Percentiles rank a stretch among this genome's conserved stretches.
These are phyloP conservation scores for Grosmannia clavigera DNA, from an alignment of 2,329 filamentous ascomycete genomes.

Conservation along the genomic window DNA sequence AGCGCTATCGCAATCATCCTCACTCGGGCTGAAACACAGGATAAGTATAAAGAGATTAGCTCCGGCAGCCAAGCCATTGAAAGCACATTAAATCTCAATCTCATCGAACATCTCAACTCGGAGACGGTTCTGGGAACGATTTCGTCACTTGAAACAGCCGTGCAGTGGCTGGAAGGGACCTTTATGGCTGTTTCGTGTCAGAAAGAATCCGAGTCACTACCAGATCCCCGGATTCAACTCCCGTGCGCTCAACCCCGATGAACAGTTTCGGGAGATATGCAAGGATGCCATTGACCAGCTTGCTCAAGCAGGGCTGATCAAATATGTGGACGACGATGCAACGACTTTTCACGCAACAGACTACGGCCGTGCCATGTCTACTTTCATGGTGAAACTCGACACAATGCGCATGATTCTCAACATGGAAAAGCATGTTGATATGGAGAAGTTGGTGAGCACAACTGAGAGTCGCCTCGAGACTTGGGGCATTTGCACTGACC, in stretches of 20 bases:
- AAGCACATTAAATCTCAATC: constrained; percentile 64
- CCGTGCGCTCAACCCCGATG: constrained; percentile 40
- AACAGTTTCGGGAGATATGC: constrained; percentile 58
- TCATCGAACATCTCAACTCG: constrained; percentile 76
- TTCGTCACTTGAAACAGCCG: constrained; percentile 49
- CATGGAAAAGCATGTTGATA: constrained; percentile 45
- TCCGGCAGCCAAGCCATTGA: constrained; percentile 63
- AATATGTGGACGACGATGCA: constrained; percentile 15
- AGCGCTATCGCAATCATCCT: constrained; percentile 69
- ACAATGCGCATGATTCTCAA: constrained; percentile 63
- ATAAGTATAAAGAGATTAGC: constrained; percentile 60
- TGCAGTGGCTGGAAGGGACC: constrained; percentile 62
- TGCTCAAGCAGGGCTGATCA: constrained; percentile 44
- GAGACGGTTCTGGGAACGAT: constrained; percentile 70
- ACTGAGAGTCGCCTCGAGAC: not conserved
- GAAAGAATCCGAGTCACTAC: constrained; percentile 60
- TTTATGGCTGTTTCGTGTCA: constrained; percentile 69
- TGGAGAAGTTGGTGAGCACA: constrained; percentile 54
- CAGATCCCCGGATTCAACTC: constrained; percentile 42
- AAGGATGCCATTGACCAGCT: constrained; percentile 55
- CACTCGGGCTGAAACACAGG: constrained; percentile 52
- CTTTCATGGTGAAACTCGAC: constrained; percentile 67
- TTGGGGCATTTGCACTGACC: not conserved
- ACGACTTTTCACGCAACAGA: constrained; percentile 49
- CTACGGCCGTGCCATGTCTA: constrained; percentile 70